These are phyloP conservation scores for Sugiyamaella grinbergsii DNA, from an alignment of 1,139 yeast genomes.

Conservation along the genomic window DNA sequence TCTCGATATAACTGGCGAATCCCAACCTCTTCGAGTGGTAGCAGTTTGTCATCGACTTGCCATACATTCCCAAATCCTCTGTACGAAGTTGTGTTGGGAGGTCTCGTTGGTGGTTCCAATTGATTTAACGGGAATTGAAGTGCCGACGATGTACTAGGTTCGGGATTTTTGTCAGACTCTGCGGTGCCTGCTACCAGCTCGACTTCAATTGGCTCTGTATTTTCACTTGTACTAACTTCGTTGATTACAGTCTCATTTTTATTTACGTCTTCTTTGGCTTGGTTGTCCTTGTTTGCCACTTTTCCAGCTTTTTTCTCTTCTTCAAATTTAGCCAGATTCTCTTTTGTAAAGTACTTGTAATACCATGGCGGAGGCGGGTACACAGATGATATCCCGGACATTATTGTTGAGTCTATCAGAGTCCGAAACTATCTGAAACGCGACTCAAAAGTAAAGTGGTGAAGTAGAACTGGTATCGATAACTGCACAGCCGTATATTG, in stretches of 20 bases:
- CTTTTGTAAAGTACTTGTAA: constrained; percentile 65
- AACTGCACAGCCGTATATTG: too few relatives aligned
- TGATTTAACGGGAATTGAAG: constrained; percentile 46
- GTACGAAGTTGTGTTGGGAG: constrained; percentile 61
- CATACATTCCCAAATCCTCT: constrained; percentile 81
- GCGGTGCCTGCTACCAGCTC: constrained; percentile 27
- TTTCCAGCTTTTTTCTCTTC: constrained; percentile 20
- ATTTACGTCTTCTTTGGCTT: too few relatives aligned
- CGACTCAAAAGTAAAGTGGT: background rate
- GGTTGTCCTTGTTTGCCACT: background rate
- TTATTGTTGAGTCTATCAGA: background rate
- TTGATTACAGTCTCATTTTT: background rate
- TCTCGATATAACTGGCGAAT: constrained; percentile 61
- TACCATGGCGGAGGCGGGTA: constrained; percentile 89
- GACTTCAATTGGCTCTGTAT: background rate
- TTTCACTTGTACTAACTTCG: background rate
- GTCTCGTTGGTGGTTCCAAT: constrained; percentile 61
- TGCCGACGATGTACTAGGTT: background rate
- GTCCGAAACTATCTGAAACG: background rate
- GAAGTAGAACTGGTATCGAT: background rate
- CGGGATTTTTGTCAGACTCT: background rate
- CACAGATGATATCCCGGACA: constrained; percentile 52
- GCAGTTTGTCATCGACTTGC: constrained; percentile 72
- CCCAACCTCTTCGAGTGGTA: constrained; percentile 67
- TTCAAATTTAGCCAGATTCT: constrained; percentile 51